Conservation (phyloP, 768 basidiomycete species). For the Holtermannia corniformis region DNA sequence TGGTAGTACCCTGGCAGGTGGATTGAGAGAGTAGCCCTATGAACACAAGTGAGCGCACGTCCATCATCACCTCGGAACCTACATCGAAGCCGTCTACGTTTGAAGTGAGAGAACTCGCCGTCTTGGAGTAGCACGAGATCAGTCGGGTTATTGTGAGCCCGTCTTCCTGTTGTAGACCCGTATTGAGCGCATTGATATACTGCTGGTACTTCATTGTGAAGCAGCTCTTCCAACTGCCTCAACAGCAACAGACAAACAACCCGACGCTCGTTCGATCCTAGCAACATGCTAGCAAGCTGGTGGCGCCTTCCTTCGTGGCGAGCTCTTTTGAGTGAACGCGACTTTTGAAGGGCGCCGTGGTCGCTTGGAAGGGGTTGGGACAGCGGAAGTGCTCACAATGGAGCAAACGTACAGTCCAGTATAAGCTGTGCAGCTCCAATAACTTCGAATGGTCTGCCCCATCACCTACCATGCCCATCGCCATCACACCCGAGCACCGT, state of each 20-base stretch:
- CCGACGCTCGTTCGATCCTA: no score
- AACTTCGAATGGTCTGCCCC: neutral
- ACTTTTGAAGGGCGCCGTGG: no score
- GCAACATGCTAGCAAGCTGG: no score
- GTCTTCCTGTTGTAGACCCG: constrained; percentile 23
- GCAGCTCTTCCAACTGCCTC: no score
- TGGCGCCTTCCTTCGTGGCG: no score
- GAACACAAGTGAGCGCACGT: neutral
- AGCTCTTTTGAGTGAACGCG: no score
- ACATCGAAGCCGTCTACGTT: constrained; percentile 30
- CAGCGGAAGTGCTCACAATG: no score
- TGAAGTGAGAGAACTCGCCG: constrained; percentile 25
- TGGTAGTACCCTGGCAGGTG: constrained; percentile 2
- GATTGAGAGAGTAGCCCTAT: neutral
- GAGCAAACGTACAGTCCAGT: no score
- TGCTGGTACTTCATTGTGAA: constrained; percentile 28
- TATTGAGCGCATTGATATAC: constrained; percentile 27
- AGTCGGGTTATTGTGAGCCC: constrained; percentile 16
- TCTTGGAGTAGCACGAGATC: constrained; percentile 24
- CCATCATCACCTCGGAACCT: neutral
- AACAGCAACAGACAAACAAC: neutral
- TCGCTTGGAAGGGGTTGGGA: no score
- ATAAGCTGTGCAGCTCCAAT: no score
- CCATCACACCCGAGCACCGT: neutral
- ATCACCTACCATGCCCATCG: neutral